Conservation (phyloP, 2,329 filamentous ascomycete genomes). For the Aspergillus puulaauensis region DNA sequence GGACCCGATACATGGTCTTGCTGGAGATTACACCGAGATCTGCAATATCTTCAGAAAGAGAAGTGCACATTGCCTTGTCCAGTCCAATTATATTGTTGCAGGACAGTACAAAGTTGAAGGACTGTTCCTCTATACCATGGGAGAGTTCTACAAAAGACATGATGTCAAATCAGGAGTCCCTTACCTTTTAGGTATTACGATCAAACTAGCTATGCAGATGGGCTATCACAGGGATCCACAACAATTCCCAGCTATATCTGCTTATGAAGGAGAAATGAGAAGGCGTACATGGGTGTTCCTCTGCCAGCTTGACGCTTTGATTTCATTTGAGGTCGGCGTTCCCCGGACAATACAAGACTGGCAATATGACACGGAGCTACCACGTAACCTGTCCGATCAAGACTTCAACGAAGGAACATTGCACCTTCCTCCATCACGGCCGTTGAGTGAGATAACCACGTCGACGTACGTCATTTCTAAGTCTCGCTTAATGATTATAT, state of each 20-base stretch:
- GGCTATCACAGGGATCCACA: conserved; percentile 60
- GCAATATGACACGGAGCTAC: conserved; percentile 59
- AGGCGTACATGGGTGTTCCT: conserved; percentile 43
- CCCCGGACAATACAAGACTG: conserved; percentile 61
- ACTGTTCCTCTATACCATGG: conserved; percentile 29
- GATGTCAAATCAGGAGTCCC: conserved; percentile 53
- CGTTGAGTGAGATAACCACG: conserved; percentile 54
- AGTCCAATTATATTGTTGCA: conserved; percentile 33
- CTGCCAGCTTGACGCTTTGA: conserved; percentile 59
- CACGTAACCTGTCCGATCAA: conserved; percentile 60
- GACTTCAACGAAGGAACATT: conserved; percentile 56
- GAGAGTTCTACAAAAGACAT: conserved; percentile 31
- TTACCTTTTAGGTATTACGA: conserved; percentile 55
- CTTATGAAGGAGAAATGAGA: conserved; percentile 57
- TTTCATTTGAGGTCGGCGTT: conserved; percentile 64
- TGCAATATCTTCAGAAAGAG: conserved; percentile 52
- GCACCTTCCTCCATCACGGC: conserved; percentile 54
- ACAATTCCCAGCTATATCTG: conserved; percentile 54
- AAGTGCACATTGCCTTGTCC: conserved; percentile 33
- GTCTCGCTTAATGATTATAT: conserved; percentile 33
- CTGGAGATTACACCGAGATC: conserved; percentile 16
- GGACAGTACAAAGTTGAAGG: conserved; percentile 35
- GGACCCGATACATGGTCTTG: conserved; percentile 22
- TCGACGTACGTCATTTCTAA: conserved; percentile 39
- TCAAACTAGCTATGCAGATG: conserved; percentile 62